These are phyloP conservation scores for Amborella trichopoda DNA, from an alignment of 164 flowering plant species.

Conservation along the genomic window DNA sequence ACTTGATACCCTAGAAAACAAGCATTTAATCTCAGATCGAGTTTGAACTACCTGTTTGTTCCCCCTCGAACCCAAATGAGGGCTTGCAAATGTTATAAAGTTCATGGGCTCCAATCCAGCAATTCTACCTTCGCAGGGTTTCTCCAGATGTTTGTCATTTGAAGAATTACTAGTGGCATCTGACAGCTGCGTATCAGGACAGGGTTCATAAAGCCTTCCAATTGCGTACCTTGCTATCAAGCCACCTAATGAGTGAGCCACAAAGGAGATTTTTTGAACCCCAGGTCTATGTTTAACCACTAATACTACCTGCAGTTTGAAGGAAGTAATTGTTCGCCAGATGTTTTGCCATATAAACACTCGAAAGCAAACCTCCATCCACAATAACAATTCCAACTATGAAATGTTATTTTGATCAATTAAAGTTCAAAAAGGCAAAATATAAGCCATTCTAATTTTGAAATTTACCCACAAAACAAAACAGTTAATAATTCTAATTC, in stretches of 20 bases:
- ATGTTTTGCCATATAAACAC: no score
- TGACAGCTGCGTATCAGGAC: conserved; percentile 10
- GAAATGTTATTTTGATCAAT: no score
- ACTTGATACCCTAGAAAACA: no score
- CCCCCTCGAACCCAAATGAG: conserved; percentile 92
- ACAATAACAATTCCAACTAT: no score
- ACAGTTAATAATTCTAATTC: no score
- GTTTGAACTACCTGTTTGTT: conserved; percentile 70
- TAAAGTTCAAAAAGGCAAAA: no score
- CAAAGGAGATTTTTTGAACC: conserved; percentile 74
- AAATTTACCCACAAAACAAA: no score
- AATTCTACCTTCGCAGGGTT: conserved; percentile 33
- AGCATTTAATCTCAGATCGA: no score
- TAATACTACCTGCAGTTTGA: conserved; percentile 52
- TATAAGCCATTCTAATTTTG: no score
- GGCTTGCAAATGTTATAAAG: conserved; percentile 89
- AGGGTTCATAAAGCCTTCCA: conserved; percentile 48
- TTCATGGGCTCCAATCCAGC: conserved; percentile 93
- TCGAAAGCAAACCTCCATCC: no score
- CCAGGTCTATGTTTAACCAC: conserved; percentile 53
- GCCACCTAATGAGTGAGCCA: conserved; percentile 96
- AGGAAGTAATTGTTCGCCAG: no score
- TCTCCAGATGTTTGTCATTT: conserved; percentile 18
- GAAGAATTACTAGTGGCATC: conserved; percentile 7
- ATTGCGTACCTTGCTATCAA: conserved; percentile 88